A percentile compares a stretch with the other conserved stretches of the same genome.
Evolutionary conservation across 2,329 filamentous ascomycete species (phyloP).

Genomic region (Sporothrix variecibatus): DNA sequence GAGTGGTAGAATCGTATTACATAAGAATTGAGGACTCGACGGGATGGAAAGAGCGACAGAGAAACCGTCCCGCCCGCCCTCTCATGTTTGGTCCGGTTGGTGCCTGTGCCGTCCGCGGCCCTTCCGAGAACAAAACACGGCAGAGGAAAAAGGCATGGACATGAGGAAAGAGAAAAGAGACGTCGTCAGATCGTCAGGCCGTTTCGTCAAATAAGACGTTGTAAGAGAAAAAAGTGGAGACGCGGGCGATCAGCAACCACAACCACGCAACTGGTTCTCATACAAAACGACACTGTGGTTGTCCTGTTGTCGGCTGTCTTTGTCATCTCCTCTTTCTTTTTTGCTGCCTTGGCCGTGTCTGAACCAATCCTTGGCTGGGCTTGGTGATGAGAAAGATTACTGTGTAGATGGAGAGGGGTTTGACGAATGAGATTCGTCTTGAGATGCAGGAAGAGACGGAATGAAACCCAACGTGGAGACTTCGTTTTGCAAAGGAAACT

Average conservation of each 20-base stretch:
- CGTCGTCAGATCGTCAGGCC: not conserved
- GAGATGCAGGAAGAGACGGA: constrained; percentile 1
- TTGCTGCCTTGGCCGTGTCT: constrained; percentile 27
- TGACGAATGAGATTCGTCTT: not conserved
- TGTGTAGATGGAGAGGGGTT: not conserved
- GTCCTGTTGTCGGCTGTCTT: not conserved
- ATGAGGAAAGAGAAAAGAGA: too few species aligned
- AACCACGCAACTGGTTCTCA: not conserved
- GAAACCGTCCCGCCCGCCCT: not conserved
- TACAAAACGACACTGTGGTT: not conserved
- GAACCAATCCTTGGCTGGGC: constrained; percentile 19
- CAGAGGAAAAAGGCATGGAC: not conserved
- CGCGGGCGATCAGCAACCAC: constrained; percentile 8
- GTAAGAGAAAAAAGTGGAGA: constrained; percentile 1
- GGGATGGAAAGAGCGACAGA: too few species aligned
- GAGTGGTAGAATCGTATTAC: not conserved
- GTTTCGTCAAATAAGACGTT: not conserved
- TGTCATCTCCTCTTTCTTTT: not conserved
- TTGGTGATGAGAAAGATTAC: not conserved
- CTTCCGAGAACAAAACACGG: constrained; percentile 9
- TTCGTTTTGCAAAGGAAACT: not conserved
- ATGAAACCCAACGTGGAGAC: constrained; percentile 19
- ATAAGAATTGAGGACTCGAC: not conserved
- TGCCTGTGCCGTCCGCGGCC: constrained; percentile 14
- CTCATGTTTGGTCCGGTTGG: constrained; percentile 1